phyloP scores from a whole-genome alignment of 2,329 filamentous ascomycete species.

The Gliomastix tumulicola region DNA sequence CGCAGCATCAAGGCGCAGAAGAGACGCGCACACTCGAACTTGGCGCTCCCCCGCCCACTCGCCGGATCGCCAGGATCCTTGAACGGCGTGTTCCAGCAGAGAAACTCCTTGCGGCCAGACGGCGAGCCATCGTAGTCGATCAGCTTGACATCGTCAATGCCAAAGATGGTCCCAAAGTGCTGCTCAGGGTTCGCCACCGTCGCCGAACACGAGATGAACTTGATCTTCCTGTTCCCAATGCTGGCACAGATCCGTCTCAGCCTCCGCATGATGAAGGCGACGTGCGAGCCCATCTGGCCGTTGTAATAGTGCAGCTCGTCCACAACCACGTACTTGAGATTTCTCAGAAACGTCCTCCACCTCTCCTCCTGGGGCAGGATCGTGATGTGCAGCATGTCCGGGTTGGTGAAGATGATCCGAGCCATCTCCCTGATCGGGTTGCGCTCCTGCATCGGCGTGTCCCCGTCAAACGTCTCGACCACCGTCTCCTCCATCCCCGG shows the following conservation, averaged over 20 bases:
- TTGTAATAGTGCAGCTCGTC: constrained; percentile 96
- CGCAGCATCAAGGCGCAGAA: constrained; percentile 86
- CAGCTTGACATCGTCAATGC: constrained; percentile 70
- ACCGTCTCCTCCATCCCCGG: constrained; percentile 65
- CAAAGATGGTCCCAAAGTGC: constrained; percentile 94
- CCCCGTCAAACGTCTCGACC: constrained; percentile 93
- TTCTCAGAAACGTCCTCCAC: constrained; percentile 84
- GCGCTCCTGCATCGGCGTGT: constrained; percentile 76
- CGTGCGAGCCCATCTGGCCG: constrained; percentile 86
- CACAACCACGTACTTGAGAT: constrained; percentile 84
- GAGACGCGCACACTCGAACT: constrained; percentile 79
- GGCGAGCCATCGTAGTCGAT: constrained; percentile 92
- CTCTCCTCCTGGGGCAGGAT: constrained; percentile 86
- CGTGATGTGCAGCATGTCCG: constrained; percentile 93
- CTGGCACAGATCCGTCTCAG: constrained; percentile 83
- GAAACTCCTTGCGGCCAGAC: constrained; percentile 81
- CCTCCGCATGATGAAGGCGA: constrained; percentile 90
- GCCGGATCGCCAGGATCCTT: constrained; percentile 83
- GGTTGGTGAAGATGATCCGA: constrained; percentile 93
- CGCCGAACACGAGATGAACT: constrained; percentile 92
- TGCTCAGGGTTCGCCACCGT: constrained; percentile 88
- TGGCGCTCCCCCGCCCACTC: constrained; percentile 76
- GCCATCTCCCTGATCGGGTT: constrained; percentile 80
- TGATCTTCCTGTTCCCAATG: constrained; percentile 76
- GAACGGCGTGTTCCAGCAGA: constrained; percentile 97